Evolutionary conservation across 257 asterid genomes (phyloP).

Genomic region (Cynanchum wilfordii): DNA sequence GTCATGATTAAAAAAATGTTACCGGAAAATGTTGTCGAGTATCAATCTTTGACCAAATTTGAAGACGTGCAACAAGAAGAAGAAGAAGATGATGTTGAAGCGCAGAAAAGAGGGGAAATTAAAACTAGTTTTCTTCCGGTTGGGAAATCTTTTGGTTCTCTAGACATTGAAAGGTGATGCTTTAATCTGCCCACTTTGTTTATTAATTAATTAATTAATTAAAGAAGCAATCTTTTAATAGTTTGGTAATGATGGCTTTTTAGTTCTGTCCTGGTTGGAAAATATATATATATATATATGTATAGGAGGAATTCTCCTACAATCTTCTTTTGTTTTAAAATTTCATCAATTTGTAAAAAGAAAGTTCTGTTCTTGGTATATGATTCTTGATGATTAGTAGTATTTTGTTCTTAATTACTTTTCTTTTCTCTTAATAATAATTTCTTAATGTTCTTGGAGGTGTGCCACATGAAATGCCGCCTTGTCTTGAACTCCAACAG

Average conservation of each 20-base stretch:
- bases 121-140: neutral
- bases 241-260: too few relatives aligned
- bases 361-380: neutral
- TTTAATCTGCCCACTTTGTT: too few relatives aligned
- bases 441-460: too few relatives aligned
- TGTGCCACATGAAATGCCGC: too few relatives aligned
- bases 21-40: slow-evolving; percentile 35
- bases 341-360: slow-evolving; percentile 7
- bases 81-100: slow-evolving; percentile 1
- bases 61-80: neutral
- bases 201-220: too few relatives aligned
- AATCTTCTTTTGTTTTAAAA: neutral
- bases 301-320: neutral
- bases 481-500: slow-evolving; percentile 5
- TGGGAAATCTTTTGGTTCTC: neutral
- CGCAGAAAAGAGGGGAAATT: neutral
- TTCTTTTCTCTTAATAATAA: neutral
- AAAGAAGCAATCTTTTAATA: too few relatives aligned
- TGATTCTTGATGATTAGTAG: neutral
- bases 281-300: neutral
- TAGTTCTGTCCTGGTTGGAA: too few relatives aligned
- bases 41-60: slow-evolving; percentile 13
- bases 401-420: neutral
- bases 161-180: slow-evolving; percentile 45
- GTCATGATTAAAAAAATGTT: slow-evolving; percentile 22